These are phyloP conservation scores for Coniophora puteana DNA, from an alignment of 1,284 basidiomycete genomes.

Conservation along the genomic window DNA sequence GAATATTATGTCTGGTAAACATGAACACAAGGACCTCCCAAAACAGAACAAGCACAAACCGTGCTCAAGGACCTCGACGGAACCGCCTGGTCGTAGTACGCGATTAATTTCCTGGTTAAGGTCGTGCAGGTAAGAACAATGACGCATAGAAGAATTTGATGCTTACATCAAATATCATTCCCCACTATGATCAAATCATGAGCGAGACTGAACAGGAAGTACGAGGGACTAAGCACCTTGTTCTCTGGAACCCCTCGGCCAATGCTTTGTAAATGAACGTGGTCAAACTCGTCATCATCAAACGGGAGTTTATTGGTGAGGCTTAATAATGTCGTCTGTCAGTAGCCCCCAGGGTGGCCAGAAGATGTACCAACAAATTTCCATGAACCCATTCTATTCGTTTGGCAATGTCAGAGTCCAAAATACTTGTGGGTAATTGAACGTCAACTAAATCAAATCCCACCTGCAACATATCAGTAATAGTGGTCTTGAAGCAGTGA, in stretches of 20 bases:
- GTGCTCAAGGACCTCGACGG: conserved; percentile 69
- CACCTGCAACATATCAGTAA: conserved; percentile 38
- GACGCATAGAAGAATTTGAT: background rate
- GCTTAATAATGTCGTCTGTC: conserved; percentile 32
- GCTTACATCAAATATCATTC: conserved; percentile 60
- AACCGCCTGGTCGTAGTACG: conserved; percentile 61
- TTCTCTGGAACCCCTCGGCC: conserved; percentile 70
- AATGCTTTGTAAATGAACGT: conserved; percentile 64
- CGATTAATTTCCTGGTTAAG: conserved; percentile 63
- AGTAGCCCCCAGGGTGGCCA: background rate
- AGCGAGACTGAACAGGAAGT: conserved; percentile 5
- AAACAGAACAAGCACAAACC: conserved; percentile 36
- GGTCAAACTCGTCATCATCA: conserved; percentile 75
- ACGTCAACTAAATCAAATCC: conserved; percentile 74
- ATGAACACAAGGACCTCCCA: background rate
- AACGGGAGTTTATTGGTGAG: conserved; percentile 71
- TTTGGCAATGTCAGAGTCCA: conserved; percentile 45
- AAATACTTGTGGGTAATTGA: conserved; percentile 50
- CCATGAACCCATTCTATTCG: conserved; percentile 70
- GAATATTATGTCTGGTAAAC: conserved; percentile 52
- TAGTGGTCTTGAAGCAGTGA: background rate
- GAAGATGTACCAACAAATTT: conserved; percentile 55
- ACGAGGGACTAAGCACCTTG: conserved; percentile 42
- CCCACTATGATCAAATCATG: conserved; percentile 48
- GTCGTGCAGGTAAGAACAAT: background rate